Percentiles rank a stretch among this genome's conserved stretches.
Conservation (phyloP, 768 basidiomycete species). For the Mycena metata region DNA sequence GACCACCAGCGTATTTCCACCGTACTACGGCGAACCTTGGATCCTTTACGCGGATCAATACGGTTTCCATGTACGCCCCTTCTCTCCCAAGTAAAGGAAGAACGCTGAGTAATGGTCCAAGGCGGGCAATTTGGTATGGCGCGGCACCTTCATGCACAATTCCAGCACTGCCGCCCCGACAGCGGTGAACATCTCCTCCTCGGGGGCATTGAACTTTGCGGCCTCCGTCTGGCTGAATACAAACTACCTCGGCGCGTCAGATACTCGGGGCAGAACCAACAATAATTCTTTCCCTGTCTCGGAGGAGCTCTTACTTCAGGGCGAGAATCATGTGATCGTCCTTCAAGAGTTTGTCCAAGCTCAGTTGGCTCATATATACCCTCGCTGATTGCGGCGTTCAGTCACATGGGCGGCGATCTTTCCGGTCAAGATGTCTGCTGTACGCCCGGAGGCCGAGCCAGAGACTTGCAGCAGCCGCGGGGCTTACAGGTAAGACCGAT, state of each 20-base stretch:
- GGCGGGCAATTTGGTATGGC: conserved; percentile 36
- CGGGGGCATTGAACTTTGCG: conserved; percentile 47
- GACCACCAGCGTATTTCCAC: conserved; percentile 65
- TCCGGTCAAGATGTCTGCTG: conserved; percentile 34
- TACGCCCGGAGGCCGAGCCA: conserved; percentile 36
- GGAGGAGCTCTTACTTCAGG: conserved; percentile 21
- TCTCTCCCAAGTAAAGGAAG: too few relatives aligned
- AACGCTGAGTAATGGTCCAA: not conserved
- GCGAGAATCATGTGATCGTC: conserved; percentile 34
- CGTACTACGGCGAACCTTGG: conserved; percentile 66
- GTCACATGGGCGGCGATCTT: conserved; percentile 38
- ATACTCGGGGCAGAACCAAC: conserved; percentile 31
- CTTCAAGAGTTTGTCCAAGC: conserved; percentile 30
- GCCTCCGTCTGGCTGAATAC: conserved; percentile 72
- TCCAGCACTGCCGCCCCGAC: conserved; percentile 24
- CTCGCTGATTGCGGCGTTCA: not conserved
- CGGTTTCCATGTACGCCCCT: conserved; percentile 55
- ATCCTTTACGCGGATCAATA: conserved; percentile 73
- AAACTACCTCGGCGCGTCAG: conserved; percentile 59
- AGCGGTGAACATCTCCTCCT: conserved; percentile 33
- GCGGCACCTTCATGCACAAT: conserved; percentile 30
- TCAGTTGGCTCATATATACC: not conserved
- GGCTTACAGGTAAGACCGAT: conserved; percentile 20
- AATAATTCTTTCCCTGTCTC: conserved; percentile 31
- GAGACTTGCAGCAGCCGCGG: conserved; percentile 35